Conservation (phyloP, 164 flowering plant species). For the Magnolia officinalis region DNA sequence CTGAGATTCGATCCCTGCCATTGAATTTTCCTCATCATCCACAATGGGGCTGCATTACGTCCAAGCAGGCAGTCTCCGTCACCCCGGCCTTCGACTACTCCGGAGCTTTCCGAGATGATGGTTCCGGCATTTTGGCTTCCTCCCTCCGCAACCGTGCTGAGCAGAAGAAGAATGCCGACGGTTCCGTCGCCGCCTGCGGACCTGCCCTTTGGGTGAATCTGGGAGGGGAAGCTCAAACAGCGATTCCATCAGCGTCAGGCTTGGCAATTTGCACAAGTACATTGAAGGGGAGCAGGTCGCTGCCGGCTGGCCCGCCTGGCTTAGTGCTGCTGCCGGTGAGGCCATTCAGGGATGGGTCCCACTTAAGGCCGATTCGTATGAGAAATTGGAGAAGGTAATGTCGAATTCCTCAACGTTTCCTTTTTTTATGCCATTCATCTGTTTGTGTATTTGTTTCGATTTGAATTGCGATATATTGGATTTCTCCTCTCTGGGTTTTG, state of each 20-base stretch:
- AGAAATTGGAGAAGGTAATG: slow-evolving; percentile 80
- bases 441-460: neutral
- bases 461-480: neutral
- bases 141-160: slow-evolving; percentile 14
- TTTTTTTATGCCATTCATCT: neutral
- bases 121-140: slow-evolving; percentile 18
- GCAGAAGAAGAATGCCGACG: slow-evolving; percentile 11
- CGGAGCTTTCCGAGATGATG: slow-evolving; percentile 13
- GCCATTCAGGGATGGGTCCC: slow-evolving; percentile 89
- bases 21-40: slow-evolving; percentile 5
- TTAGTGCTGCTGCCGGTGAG: slow-evolving; percentile 64
- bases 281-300: slow-evolving; percentile 67
- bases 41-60: slow-evolving; percentile 60
- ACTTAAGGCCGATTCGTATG: slow-evolving; percentile 59
- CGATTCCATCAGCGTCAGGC: slow-evolving; percentile 35
- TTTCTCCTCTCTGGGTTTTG: neutral
- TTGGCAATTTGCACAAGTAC: slow-evolving; percentile 45
- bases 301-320: slow-evolving; percentile 95
- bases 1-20: slow-evolving; percentile 16
- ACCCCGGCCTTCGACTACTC: slow-evolving; percentile 41
- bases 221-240: slow-evolving; percentile 30
- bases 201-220: slow-evolving; percentile 19
- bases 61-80: slow-evolving; percentile 43
- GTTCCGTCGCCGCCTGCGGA: neutral
- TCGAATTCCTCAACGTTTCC: neutral